Percentiles rank a stretch among this genome's conserved stretches.
These are phyloP conservation scores for Pyrrhoderma lamaoense DNA, from an alignment of 1,284 basidiomycete species.

Conservation along the genomic window DNA sequence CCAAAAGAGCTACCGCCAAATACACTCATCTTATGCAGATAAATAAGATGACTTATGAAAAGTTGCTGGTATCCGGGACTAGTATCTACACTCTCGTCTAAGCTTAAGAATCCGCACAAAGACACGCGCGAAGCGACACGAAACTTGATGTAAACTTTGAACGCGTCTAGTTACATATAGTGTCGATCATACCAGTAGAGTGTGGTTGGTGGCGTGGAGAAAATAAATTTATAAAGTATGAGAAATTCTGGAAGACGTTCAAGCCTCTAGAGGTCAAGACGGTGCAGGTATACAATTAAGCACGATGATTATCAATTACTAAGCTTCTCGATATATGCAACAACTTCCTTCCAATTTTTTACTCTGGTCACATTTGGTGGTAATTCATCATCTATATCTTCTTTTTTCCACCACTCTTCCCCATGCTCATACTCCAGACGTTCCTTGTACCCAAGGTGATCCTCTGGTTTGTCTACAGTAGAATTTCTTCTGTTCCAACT, in stretches of 20 bases:
- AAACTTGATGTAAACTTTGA: too few relatives aligned
- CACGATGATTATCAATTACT: too few relatives aligned
- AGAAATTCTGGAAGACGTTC: too few relatives aligned
- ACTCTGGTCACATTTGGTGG: constrained; percentile 44
- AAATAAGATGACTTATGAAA: not conserved
- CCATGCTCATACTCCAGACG: constrained; percentile 42
- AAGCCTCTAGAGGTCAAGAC: too few relatives aligned
- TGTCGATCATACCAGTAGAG: not conserved
- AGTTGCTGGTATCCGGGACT: too few relatives aligned
- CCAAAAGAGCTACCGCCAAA: constrained; percentile 13
- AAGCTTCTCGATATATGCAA: constrained; percentile 36
- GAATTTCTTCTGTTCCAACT: constrained; percentile 62
- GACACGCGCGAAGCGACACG: not conserved
- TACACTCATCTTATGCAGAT: constrained; percentile 4
- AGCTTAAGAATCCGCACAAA: too few relatives aligned
- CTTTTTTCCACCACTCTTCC: constrained; percentile 51
- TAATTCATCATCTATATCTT: constrained; percentile 31
- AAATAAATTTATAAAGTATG: too few relatives aligned
- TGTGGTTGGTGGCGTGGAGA: too few relatives aligned
- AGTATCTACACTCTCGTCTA: too few relatives aligned
- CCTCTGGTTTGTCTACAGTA: constrained; percentile 36
- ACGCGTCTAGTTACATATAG: too few relatives aligned
- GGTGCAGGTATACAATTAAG: too few relatives aligned
- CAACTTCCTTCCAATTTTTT: constrained; percentile 49
- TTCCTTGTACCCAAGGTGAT: constrained; percentile 54